Evolutionary conservation across 108 stramenopile genomes (phyloP).

Genomic region (Schizochytrium sp.): DNA sequence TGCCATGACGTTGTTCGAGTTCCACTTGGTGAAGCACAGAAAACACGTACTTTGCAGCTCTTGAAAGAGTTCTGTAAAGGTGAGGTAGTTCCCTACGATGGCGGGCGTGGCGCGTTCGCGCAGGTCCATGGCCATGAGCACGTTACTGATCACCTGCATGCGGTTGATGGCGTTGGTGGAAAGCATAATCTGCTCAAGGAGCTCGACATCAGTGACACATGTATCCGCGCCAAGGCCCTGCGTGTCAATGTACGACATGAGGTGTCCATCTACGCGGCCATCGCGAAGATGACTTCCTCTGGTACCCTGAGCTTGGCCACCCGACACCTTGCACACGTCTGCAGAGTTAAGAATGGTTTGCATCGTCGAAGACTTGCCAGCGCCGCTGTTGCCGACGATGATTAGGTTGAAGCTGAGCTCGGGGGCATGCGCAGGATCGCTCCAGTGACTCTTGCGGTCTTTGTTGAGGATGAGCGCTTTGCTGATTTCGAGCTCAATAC

Average conservation of each 20-base stretch:
- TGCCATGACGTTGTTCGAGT: not conserved
- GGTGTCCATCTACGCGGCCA: not conserved
- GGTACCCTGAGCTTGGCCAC: not conserved
- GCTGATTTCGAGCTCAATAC: not conserved
- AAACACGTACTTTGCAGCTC: not conserved
- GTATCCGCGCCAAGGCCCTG: not conserved
- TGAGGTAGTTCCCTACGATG: not conserved
- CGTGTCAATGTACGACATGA: not conserved
- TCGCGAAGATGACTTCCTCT: not conserved
- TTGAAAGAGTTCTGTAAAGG: not conserved
- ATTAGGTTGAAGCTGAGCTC: not conserved
- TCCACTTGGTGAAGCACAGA: not conserved
- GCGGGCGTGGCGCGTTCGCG: not conserved
- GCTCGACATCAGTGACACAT: not conserved
- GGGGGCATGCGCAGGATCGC: not conserved
- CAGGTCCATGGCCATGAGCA: slow-evolving; percentile 5
- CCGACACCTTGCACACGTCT: not conserved
- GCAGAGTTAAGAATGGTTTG: not conserved
- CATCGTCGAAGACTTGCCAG: not conserved
- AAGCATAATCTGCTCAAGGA: not conserved
- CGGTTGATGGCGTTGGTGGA: not conserved
- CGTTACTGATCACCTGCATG: not conserved
- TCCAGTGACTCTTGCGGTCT: not conserved
- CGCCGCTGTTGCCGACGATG: not conserved
- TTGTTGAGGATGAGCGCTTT: not conserved